Evolutionary conservation across 2,329 filamentous ascomycete species (phyloP).

Genomic region (Botrytis fragariae): DNA sequence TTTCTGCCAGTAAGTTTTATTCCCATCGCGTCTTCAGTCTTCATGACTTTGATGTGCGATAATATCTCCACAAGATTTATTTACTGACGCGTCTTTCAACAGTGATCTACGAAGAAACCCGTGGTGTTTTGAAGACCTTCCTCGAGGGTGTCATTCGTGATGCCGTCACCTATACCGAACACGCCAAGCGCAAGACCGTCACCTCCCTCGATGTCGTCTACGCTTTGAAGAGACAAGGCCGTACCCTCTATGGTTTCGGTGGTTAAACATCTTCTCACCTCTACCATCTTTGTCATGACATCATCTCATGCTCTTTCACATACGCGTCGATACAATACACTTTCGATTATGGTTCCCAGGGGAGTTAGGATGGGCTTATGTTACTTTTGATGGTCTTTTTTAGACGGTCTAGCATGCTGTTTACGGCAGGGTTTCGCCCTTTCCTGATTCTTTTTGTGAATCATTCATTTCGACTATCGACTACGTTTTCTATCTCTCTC

Average conservation of each 20-base stretch:
- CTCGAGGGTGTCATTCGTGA: constrained; percentile 75
- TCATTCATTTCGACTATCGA: constrained; percentile 25
- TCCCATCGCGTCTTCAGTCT: constrained; percentile 61
- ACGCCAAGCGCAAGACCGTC: constrained; percentile 76
- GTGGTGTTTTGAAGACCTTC: constrained; percentile 80
- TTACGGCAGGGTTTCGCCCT: constrained; percentile 40
- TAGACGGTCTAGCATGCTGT: constrained; percentile 41
- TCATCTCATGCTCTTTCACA: constrained; percentile 57
- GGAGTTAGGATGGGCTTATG: constrained; percentile 30
- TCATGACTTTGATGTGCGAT: constrained; percentile 35
- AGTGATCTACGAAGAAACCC: constrained; percentile 83
- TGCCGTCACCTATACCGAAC: constrained; percentile 48
- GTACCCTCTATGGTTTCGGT: constrained; percentile 67
- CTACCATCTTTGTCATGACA: neutral
- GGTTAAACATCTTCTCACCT: constrained; percentile 44
- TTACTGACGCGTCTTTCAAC: constrained; percentile 9
- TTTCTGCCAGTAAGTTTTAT: constrained; percentile 74
- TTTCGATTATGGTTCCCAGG: constrained; percentile 30
- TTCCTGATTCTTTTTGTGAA: constrained; percentile 23
- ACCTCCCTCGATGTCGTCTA: constrained; percentile 65
- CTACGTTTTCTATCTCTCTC: constrained; percentile 24
- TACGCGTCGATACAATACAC: constrained; percentile 22
- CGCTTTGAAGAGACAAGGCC: constrained; percentile 64
- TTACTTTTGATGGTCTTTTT: constrained; percentile 40
- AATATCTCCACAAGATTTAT: constrained; percentile 53